These are phyloP conservation scores for Vitis labrusca DNA, from an alignment of 164 flowering plant genomes.

Conservation along the genomic window DNA sequence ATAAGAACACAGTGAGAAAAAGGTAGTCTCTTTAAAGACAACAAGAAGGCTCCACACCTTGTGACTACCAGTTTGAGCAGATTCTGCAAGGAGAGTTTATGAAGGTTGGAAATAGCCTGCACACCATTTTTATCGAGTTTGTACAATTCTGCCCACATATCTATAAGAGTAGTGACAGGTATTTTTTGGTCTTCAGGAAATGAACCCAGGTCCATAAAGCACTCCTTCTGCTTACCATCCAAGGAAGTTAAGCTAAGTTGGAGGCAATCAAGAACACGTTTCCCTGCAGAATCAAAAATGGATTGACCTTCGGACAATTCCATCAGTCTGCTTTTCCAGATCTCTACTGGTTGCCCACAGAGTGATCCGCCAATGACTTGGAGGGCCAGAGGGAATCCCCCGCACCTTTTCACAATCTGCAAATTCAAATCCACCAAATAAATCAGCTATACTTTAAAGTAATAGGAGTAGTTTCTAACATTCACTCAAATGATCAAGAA, in stretches of 20 bases:
- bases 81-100: conserved; percentile 25
- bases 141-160: conserved; percentile 49
- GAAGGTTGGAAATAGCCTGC: conserved; percentile 18
- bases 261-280: conserved; percentile 27
- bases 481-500: too few relatives aligned
- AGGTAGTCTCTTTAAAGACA: not conserved
- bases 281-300: conserved; percentile 15
- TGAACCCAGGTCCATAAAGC: conserved; percentile 50
- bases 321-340: conserved; percentile 21
- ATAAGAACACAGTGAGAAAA: too few relatives aligned
- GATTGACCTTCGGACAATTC: conserved; percentile 20
- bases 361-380: conserved; percentile 37
- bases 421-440: not conserved
- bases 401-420: conserved; percentile 38
- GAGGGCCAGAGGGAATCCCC: conserved; percentile 42
- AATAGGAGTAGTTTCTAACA: too few relatives aligned
- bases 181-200: conserved; percentile 61
- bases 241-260: conserved; percentile 30
- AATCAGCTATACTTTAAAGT: too few relatives aligned
- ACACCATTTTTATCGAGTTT: conserved; percentile 29
- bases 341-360: conserved; percentile 13
- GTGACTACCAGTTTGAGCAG: conserved; percentile 17
- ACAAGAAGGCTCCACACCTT: conserved; percentile 11
- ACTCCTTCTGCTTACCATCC: conserved; percentile 23
- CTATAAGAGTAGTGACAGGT: conserved; percentile 43